Evolutionary conservation across 768 basidiomycete genomes (phyloP), one percentile per base, ranked within the genome.

Genomic region (Tremella fuciformis): DNA sequence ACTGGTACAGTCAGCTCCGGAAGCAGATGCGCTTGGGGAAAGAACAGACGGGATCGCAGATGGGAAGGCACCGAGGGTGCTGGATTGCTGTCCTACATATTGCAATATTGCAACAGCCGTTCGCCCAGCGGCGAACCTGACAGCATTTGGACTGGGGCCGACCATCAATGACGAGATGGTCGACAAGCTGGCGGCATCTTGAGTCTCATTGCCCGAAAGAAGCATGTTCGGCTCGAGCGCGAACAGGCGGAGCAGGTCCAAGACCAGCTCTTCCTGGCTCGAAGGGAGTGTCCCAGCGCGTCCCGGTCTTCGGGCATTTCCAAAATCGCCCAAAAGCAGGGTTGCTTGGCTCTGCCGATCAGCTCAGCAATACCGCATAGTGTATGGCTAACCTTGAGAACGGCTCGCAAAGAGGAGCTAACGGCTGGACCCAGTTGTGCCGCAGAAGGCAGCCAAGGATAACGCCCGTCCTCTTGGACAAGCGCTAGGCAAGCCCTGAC

Each of bases 401-500:
- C 38, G 8, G 25, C 26, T 9, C 65, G 52, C 3, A 74, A 46
- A 6, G 51, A 39, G 1, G 58, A 49, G 1, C 56, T 57, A 1
- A 64, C 24, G 1, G 55, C 50, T 15, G 47, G 18, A 3, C 60
- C 16, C 22, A 74, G 44, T 18, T 25, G 25, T 4, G 9, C 47
- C 8, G 56, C 4, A 6, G 57, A 37, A 13, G 66, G 50, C 16
- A 42, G 50, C 69, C 69, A 70, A 4, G 64, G 63, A 13, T 66
- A 37, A 15, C 60, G 46, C 65, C 78, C 57, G 67, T 85, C 87
- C 80, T 92, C 89, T 53, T 84, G 80, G 7, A 82, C 79, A 29
- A 91, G 71, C 0, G 84, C 87, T 40, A 88, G 76, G 64, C 83
- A 85, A 1, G 90, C 88, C 61, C 86, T 84, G 54, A 91, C 80